phyloP scores from a whole-genome alignment of 106 monocot genomes.

The Acanthochlamys bracteata region DNA sequence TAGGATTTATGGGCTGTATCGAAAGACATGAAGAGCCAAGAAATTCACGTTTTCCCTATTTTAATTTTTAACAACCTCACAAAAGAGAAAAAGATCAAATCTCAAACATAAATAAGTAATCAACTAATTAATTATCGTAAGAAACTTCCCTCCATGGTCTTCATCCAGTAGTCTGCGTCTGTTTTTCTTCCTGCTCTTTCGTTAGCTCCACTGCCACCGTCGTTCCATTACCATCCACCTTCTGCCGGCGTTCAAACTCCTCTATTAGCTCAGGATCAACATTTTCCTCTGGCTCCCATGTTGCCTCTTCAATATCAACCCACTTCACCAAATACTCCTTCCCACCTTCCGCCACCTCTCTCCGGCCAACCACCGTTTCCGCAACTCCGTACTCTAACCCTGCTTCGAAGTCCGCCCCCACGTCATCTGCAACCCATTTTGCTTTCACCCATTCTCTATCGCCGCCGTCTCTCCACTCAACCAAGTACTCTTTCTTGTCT shows the following conservation, averaged over 20 bases:
- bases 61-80: too few relatives aligned
- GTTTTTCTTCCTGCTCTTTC: conserved; percentile 1
- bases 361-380: conserved; percentile 26
- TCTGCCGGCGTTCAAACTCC: conserved; percentile 19
- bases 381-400: conserved; percentile 48
- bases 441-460: conserved; percentile 33
- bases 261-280: conserved; percentile 29
- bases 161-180: neutral
- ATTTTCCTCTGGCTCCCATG: conserved; percentile 42
- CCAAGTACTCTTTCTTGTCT: conserved; percentile 36
- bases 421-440: conserved; percentile 35
- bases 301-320: conserved; percentile 41
- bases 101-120: too few relatives aligned
- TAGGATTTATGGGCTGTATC: too few relatives aligned
- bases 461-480: conserved; percentile 38
- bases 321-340: conserved; percentile 48
- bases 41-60: too few relatives aligned
- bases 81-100: too few relatives aligned
- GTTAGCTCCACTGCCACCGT: neutral
- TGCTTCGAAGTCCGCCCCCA: conserved; percentile 28
- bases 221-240: conserved; percentile 3
- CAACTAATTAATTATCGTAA: too few relatives aligned
- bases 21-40: too few relatives aligned
- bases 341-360: conserved; percentile 10
- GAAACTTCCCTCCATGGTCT: neutral